Base-by-base conservation (phyloP, 2,329 filamentous ascomycete species). In the Diaporthe citri region DNA sequence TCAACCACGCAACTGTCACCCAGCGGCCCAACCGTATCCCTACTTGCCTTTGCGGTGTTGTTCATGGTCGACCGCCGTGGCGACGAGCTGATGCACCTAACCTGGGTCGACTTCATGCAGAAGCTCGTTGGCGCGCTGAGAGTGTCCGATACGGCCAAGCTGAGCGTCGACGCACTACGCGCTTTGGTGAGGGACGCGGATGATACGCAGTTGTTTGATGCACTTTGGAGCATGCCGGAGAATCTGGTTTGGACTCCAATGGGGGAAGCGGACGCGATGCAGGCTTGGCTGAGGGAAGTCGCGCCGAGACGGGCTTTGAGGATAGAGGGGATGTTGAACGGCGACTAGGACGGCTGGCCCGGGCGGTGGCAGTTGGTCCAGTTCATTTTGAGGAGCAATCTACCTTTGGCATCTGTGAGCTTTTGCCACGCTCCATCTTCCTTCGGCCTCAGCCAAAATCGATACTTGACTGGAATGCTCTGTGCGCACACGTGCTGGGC, bases 71-170 rank as follows among this genome's bases (percentile, higher is more conserved):
- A 88, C 74, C 84, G 79, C 72, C 34, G 41, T 4, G 79, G 82
- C 0, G 89, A 91, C 72, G 75, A 82, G 28, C 83, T 91, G 31
- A 88, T 90, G 86, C 85, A 87, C 57, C 80, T 88, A 9, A 88
- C 77, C 71, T 83, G 90, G 28, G 81, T 89, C n/a, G 87, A 90
- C 76, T 90, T 90, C 75, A 88, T 88, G 77, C 87, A 90, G 81
- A 82, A 83, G 10, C 82, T 90, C 28, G 81, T 90, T 39, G 87
- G 85, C 67, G 82, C 88, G 46, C 85, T 89, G 83, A 82, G 87
- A 20, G 80, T 87, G 6, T 82, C 85, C 0, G 82, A 81, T 20
- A 83, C 78, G 71, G 75, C 73, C 69, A 71, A 55, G 31, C 48
- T 76, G 69, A 81, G 81, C 0, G 82, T 86, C 28, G 80, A 83